These are phyloP conservation scores for Massariosphaeria phaeospora DNA, from an alignment of 495 filamentous ascomycete genomes.

Conservation along the genomic window DNA sequence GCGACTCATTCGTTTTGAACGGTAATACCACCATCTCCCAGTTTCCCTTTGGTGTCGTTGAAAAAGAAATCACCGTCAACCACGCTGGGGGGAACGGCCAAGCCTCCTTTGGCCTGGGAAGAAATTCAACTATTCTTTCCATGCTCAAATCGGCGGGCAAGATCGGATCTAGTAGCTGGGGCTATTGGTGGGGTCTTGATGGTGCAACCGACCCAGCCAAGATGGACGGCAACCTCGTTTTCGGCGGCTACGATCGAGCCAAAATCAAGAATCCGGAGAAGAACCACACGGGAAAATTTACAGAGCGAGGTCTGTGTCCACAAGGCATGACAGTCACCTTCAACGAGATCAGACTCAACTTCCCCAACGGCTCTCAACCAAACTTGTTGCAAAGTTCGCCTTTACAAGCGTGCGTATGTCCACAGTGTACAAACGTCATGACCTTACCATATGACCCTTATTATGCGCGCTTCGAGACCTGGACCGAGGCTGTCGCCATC, in stretches of 20 bases:
- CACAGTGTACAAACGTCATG: constrained; percentile 26
- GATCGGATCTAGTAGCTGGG: constrained; percentile 43
- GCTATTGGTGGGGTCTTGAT: constrained; percentile 44
- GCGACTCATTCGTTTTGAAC: neutral
- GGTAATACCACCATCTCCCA: neutral
- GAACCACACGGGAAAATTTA: constrained; percentile 34
- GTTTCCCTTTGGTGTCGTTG: neutral
- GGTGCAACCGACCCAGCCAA: constrained; percentile 32
- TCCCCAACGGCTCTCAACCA: constrained; percentile 38
- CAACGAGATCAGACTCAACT: constrained; percentile 38
- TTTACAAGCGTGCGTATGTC: constrained; percentile 31
- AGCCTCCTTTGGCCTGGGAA: constrained; percentile 36
- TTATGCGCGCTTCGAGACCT: constrained; percentile 26
- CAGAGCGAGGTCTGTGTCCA: constrained; percentile 24
- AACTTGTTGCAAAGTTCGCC: constrained; percentile 26
- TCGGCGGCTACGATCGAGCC: constrained; percentile 46
- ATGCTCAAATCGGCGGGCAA: constrained; percentile 33
- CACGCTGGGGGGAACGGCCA: neutral
- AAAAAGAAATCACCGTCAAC: neutral
- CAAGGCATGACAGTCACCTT: constrained; percentile 40
- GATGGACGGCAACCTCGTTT: constrained; percentile 43
- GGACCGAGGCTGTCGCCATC: constrained; percentile 18
- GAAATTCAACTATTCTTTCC: constrained; percentile 45
- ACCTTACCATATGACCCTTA: constrained; percentile 33
- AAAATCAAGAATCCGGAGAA: constrained; percentile 37